These are phyloP conservation scores for Calendula officinalis DNA, from an alignment of 129 eudicot genomes.

Conservation along the genomic window DNA sequence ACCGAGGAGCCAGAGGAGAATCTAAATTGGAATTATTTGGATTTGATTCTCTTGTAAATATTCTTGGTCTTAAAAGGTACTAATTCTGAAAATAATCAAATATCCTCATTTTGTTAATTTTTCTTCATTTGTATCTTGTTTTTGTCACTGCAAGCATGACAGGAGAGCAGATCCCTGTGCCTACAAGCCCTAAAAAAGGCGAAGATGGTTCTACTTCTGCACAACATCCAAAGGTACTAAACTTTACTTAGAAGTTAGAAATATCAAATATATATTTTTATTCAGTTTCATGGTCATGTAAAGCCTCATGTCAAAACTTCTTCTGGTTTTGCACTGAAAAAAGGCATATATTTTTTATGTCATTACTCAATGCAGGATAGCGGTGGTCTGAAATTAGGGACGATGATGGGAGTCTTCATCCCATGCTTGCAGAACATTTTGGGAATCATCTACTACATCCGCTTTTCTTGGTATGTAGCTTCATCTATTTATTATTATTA, in stretches of 20 bases:
- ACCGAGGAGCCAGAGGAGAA: conserved; percentile 45
- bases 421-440: conserved; percentile 86
- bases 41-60: conserved; percentile 82
- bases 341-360: not conserved
- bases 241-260: not conserved
- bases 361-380: conserved; percentile 33
- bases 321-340: not conserved
- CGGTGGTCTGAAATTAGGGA: conserved; percentile 48
- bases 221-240: conserved; percentile 56
- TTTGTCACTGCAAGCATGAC: conserved; percentile 47
- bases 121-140: not conserved
- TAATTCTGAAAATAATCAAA: not conserved
- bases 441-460: conserved; percentile 82
- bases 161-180: conserved; percentile 61
- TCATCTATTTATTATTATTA: not conserved
- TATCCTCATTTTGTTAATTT: not conserved
- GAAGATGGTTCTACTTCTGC: conserved; percentile 45
- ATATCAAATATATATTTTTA: not conserved
- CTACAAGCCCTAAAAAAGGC: conserved; percentile 61
- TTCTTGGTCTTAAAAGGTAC: conserved; percentile 79
- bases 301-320: not conserved
- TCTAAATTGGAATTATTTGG: conserved; percentile 86
- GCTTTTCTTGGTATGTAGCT: conserved; percentile 68
- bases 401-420: conserved; percentile 87
- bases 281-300: not conserved